Evolutionary conservation across 129 eudicot species (phyloP).

Genomic region (Flaveria brownii): DNA sequence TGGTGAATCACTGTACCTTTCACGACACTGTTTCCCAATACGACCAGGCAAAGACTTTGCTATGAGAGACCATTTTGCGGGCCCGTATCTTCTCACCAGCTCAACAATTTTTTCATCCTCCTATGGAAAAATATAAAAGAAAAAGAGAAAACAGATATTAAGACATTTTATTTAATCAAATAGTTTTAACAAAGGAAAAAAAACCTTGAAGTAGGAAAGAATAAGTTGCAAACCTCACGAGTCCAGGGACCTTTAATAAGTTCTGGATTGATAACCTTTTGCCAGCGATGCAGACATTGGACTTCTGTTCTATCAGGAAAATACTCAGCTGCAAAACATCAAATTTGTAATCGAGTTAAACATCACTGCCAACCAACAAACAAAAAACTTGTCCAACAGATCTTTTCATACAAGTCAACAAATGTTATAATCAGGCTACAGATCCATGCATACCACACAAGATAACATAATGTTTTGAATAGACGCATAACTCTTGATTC

Average conservation of each 20-base stretch:
- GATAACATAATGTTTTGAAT: too few species aligned
- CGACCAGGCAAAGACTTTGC: slow-evolving; percentile 93
- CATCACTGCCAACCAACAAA: too few species aligned
- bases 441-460: too few species aligned
- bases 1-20: slow-evolving; percentile 53
- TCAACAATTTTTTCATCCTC: slow-evolving; percentile 85
- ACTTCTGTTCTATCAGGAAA: slow-evolving; percentile 94
- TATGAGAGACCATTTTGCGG: slow-evolving; percentile 88
- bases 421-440: too few species aligned
- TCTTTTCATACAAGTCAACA: too few species aligned
- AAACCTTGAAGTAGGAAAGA: slow-evolving; percentile 12
- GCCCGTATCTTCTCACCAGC: slow-evolving; percentile 76
- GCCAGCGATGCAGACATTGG: slow-evolving; percentile 98
- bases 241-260: slow-evolving; percentile 98
- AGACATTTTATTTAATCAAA: neutral
- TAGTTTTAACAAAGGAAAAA: slow-evolving; percentile 3
- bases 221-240: slow-evolving; percentile 60
- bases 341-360: slow-evolving; percentile 27
- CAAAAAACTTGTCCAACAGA: too few species aligned
- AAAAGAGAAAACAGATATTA: slow-evolving; percentile 4
- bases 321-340: slow-evolving; percentile 70
- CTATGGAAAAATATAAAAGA: slow-evolving; percentile 36
- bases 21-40: slow-evolving; percentile 97
- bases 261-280: slow-evolving; percentile 97
- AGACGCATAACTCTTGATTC: too few species aligned